phyloP scores from a whole-genome alignment of 768 basidiomycete genomes.

The Paxillus involutus region DNA sequence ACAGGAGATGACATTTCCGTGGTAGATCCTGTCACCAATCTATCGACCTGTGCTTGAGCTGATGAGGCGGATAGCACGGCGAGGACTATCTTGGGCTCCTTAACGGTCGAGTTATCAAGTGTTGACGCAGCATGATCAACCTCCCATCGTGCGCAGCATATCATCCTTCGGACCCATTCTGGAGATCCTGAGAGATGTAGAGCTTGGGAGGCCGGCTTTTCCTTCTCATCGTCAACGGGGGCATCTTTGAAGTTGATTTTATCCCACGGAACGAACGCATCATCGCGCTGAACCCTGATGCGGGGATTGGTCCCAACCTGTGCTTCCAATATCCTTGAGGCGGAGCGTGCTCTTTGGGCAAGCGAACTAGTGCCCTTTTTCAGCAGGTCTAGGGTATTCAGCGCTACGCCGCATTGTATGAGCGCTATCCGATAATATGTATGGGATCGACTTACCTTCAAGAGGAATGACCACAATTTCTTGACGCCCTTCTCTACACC shows the following conservation, averaged over 20 bases:
- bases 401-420: constrained; percentile 45
- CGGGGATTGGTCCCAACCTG: constrained; percentile 83
- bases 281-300: constrained; percentile 79
- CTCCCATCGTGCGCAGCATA: constrained; percentile 83
- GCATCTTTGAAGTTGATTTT: constrained; percentile 53
- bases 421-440: constrained; percentile 2
- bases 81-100: constrained; percentile 54
- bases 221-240: constrained; percentile 20
- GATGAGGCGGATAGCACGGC: constrained; percentile 48
- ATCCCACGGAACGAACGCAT: constrained; percentile 84
- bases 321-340: constrained; percentile 85
- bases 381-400: constrained; percentile 88
- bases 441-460: constrained; percentile 60
- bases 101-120: constrained; percentile 16
- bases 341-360: constrained; percentile 81
- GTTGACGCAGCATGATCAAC: constrained; percentile 48
- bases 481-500: constrained; percentile 74
- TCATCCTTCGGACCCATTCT: constrained; percentile 83
- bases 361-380: constrained; percentile 85
- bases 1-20: constrained; percentile 49
- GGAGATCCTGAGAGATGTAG: constrained; percentile 47
- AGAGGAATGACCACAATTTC: constrained; percentile 84
- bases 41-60: constrained; percentile 27
- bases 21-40: constrained; percentile 12
- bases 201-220: constrained; percentile 23